Percentiles rank a stretch among this genome's conserved stretches.
Conservation (phyloP, 2,329 filamentous ascomycete species). For the Claviceps africana region DNA sequence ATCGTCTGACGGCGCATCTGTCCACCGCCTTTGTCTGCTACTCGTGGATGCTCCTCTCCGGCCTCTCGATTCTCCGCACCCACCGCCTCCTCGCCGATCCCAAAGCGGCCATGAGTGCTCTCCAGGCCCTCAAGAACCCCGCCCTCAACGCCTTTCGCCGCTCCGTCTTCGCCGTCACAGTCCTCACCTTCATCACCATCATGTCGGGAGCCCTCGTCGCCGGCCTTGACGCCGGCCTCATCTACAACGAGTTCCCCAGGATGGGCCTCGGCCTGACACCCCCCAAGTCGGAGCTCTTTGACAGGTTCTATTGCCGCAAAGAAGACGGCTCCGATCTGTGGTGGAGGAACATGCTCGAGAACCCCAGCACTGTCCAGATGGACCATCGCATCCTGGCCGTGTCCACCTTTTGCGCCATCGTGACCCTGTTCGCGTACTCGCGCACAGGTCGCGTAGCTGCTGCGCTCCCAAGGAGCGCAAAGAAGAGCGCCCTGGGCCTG, state of each 20-base stretch:
- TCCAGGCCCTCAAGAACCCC: slow-evolving; percentile 50
- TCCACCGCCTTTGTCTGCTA: slow-evolving; percentile 88
- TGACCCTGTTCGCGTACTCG: slow-evolving; percentile 69
- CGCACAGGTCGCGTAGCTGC: slow-evolving; percentile 46
- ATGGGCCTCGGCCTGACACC: slow-evolving; percentile 81
- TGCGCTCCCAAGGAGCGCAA: slow-evolving; percentile 48
- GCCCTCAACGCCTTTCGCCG: slow-evolving; percentile 60
- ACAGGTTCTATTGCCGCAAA: slow-evolving; percentile 69
- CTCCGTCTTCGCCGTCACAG: slow-evolving; percentile 54
- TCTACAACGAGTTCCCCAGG: slow-evolving; percentile 96
- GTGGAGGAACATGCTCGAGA: slow-evolving; percentile 98
- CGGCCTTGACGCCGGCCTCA: slow-evolving; percentile 86
- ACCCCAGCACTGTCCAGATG: slow-evolving; percentile 87
- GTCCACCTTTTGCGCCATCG: slow-evolving; percentile 70
- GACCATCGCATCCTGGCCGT: slow-evolving; percentile 88
- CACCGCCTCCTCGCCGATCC: slow-evolving; percentile 58
- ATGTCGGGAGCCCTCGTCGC: slow-evolving; percentile 92
- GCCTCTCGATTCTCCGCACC: slow-evolving; percentile 68
- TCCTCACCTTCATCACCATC: slow-evolving; percentile 74
- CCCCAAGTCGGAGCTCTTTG: slow-evolving; percentile 69
- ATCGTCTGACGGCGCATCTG: slow-evolving; percentile 79
- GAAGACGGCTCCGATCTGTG: slow-evolving; percentile 70
- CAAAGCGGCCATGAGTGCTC: slow-evolving; percentile 41
- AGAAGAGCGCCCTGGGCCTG: slow-evolving; percentile 60
- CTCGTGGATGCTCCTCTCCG: slow-evolving; percentile 84